phyloP scores from a whole-genome alignment of 108 stramenopile species.

The Chaetoceros muelleri region DNA sequence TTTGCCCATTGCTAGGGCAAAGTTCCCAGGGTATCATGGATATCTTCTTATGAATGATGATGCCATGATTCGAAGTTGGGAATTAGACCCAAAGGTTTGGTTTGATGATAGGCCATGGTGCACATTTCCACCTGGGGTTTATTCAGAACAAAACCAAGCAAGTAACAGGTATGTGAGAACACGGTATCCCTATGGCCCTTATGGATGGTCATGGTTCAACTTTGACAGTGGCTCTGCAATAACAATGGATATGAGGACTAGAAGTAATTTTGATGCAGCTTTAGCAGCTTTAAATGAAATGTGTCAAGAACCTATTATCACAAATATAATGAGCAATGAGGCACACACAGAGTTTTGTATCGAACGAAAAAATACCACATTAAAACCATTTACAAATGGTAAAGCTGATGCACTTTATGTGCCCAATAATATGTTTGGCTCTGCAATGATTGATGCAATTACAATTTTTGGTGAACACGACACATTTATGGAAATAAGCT shows the following conservation, averaged over 20 bases:
- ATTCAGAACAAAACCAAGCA: not conserved
- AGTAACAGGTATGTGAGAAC: not conserved
- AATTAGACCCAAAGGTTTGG: not conserved
- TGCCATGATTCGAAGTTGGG: not conserved
- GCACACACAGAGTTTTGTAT: not conserved
- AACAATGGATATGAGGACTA: not conserved
- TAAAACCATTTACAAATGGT: not conserved
- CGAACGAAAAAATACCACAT: not conserved
- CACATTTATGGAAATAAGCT: not conserved
- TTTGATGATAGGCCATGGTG: not conserved
- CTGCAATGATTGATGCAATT: not conserved
- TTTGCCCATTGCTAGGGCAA: not conserved
- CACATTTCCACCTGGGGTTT: not conserved
- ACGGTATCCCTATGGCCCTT: not conserved
- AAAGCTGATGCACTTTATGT: not conserved
- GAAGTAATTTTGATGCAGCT: not conserved
- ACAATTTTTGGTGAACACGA: not conserved
- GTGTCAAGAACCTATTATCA: not conserved
- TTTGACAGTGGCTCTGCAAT: not conserved
- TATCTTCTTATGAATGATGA: not conserved
- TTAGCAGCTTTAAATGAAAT: not conserved
- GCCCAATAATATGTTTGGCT: not conserved
- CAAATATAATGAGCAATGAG: not conserved
- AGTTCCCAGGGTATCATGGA: not conserved
- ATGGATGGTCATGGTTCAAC: not conserved